phyloP scores from a whole-genome alignment of 352 stramenopile genomes.

The Phytophthora syringae region DNA sequence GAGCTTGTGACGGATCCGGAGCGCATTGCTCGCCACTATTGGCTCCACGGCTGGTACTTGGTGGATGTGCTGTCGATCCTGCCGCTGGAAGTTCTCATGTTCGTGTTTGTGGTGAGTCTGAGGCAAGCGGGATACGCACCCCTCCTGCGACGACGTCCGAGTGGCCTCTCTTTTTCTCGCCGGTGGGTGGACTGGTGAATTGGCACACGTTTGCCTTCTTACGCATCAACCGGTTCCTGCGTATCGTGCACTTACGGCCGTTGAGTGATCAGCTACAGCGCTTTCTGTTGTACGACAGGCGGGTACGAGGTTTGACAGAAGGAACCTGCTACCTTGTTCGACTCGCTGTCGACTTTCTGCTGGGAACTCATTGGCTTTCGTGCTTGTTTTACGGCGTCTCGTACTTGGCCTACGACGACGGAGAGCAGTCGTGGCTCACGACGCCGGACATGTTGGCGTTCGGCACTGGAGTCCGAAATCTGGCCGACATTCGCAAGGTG shows the following conservation, averaged over 20 bases:
- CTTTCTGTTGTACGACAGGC: constrained; percentile 61
- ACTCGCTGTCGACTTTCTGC: constrained; percentile 53
- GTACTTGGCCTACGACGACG: constrained; percentile 50
- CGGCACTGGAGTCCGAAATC: constrained; percentile 26
- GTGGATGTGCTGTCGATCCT: constrained; percentile 56
- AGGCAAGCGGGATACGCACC: constrained; percentile 22
- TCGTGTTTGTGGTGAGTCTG: constrained; percentile 25
- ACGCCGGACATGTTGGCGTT: constrained; percentile 67
- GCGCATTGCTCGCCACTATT: constrained; percentile 54
- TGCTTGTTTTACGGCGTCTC: constrained; percentile 63
- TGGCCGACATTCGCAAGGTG: constrained; percentile 43
- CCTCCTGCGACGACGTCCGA: constrained; percentile 30
- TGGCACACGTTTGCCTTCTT: constrained; percentile 61
- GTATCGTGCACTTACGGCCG: constrained; percentile 51
- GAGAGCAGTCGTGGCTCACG: constrained; percentile 58
- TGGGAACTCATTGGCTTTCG: constrained; percentile 64
- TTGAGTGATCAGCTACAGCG: constrained; percentile 56
- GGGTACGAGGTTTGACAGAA: constrained; percentile 26
- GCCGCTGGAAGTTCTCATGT: constrained; percentile 57
- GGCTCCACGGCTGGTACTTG: constrained; percentile 49
- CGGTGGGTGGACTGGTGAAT: constrained; percentile 32
- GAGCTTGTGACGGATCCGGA: constrained; percentile 46
- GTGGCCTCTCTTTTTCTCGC: constrained; percentile 21
- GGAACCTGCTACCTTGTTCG: constrained; percentile 49
- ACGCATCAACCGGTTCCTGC: constrained; percentile 61